phyloP scores from a whole-genome alignment of 2,329 filamentous ascomycete genomes.

The Colletotrichum lini region DNA sequence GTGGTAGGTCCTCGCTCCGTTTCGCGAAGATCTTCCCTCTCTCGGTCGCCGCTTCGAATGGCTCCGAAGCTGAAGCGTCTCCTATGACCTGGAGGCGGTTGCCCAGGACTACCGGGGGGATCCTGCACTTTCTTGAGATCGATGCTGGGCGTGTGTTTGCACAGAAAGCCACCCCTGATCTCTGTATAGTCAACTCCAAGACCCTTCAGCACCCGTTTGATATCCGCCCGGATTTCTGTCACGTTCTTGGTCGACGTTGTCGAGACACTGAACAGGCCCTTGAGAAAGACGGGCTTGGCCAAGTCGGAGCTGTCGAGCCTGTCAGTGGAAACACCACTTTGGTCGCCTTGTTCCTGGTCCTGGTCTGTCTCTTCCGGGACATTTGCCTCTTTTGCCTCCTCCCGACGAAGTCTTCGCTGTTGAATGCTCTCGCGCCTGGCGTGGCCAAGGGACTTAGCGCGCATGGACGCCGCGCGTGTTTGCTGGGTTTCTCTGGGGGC shows the following conservation, averaged over 20 bases:
- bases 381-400: slow-evolving; percentile 80
- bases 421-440: slow-evolving; percentile 93
- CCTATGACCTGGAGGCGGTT: slow-evolving; percentile 70
- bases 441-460: slow-evolving; percentile 91
- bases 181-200: slow-evolving; percentile 92
- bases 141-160: slow-evolving; percentile 90
- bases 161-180: slow-evolving; percentile 94
- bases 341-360: slow-evolving; percentile 75
- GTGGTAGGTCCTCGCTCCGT: slow-evolving; percentile 58
- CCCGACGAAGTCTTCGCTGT: slow-evolving; percentile 81
- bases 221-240: slow-evolving; percentile 86
- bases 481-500: slow-evolving; percentile 67
- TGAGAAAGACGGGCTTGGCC: slow-evolving; percentile 94
- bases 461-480: slow-evolving; percentile 74
- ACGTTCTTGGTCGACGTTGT: slow-evolving; percentile 96
- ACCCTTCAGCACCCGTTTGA: slow-evolving; percentile 89
- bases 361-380: slow-evolving; percentile 90
- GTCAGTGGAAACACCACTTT: slow-evolving; percentile 73
- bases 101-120: slow-evolving; percentile 70
- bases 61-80: slow-evolving; percentile 89
- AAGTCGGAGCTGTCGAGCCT: slow-evolving; percentile 79
- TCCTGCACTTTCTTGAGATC: slow-evolving; percentile 83
- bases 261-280: slow-evolving; percentile 96
- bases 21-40: slow-evolving; percentile 80
- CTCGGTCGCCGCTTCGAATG: slow-evolving; percentile 71